Percentiles rank a stretch among this genome's conserved stretches.
Conservation (phyloP, 768 basidiomycete genomes). For the Exsudoporus frostii region DNA sequence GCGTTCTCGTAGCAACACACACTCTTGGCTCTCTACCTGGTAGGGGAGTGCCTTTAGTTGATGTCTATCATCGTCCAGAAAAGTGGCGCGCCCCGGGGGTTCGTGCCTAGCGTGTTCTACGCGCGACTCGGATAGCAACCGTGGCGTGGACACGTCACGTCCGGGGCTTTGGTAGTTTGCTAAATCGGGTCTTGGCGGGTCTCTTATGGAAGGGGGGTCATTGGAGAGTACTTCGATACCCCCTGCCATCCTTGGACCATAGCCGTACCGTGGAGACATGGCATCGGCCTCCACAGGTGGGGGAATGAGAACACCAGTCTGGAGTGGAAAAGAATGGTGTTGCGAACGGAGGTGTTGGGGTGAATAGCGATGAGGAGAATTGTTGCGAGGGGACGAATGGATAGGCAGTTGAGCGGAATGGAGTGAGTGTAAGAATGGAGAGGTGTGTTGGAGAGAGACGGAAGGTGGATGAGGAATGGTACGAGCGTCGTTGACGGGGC, state of each 20-base stretch:
- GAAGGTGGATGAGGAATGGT: background rate
- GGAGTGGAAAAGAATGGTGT: conserved; percentile 11
- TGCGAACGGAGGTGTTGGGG: conserved; percentile 18
- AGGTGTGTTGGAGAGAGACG: conserved; percentile 9
- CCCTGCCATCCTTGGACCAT: conserved; percentile 29
- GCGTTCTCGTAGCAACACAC: background rate
- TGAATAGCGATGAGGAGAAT: conserved; percentile 19
- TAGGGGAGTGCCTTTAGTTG: background rate
- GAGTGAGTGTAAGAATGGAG: conserved; percentile 15
- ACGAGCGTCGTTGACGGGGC: conserved; percentile 6
- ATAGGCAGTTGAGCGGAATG: background rate
- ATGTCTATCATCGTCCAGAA: conserved; percentile 4
- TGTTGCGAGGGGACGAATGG: conserved; percentile 14
- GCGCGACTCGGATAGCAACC: conserved; percentile 8
- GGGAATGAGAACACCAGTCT: background rate
- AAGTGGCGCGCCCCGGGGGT: background rate
- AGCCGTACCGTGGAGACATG: conserved; percentile 19
- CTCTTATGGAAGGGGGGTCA: conserved; percentile 10
- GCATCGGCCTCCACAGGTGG: background rate
- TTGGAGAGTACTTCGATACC: conserved; percentile 23
- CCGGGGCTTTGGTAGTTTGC: conserved; percentile 11
- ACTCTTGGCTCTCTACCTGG: conserved; percentile 6
- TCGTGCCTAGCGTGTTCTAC: conserved; percentile 11
- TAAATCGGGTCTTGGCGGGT: conserved; percentile 9
- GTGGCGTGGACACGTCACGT: conserved; percentile 18